phyloP scores from a whole-genome alignment of 2,329 filamentous ascomycete species.

The Curvularia eragrostidis region DNA sequence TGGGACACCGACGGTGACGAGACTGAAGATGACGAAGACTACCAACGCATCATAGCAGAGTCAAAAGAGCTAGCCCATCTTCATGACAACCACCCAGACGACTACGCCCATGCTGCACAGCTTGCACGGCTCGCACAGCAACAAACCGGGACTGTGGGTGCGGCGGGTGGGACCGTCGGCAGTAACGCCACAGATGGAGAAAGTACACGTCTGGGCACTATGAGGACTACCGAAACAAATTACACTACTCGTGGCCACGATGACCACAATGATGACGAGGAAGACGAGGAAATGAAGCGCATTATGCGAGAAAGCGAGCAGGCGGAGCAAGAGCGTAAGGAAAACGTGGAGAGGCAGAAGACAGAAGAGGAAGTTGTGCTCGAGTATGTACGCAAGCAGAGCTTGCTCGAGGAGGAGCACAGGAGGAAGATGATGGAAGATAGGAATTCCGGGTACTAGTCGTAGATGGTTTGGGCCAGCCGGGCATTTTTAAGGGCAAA shows the following conservation, averaged over 20 bases:
- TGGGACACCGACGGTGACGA: conserved; percentile 40
- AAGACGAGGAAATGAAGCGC: conserved; percentile 37
- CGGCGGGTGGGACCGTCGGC: conserved; percentile 16
- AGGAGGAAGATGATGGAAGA: conserved; percentile 21
- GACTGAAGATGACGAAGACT: conserved; percentile 47
- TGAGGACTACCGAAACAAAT: not conserved
- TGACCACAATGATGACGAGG: conserved; percentile 18
- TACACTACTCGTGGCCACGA: not conserved
- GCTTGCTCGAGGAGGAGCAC: conserved; percentile 65
- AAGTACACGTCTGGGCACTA: not conserved
- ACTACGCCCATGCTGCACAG: conserved; percentile 20
- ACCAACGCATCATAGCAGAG: conserved; percentile 46
- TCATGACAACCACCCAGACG: conserved; percentile 28
- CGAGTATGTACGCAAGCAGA: conserved; percentile 80
- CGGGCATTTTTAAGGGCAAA: no score
- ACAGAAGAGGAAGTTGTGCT: conserved; percentile 75
- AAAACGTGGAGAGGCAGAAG: conserved; percentile 52
- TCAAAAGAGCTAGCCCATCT: conserved; percentile 41
- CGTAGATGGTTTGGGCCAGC: not conserved
- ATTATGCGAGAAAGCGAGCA: conserved; percentile 38
- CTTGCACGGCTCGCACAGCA: conserved; percentile 4
- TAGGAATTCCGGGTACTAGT: conserved; percentile 15
- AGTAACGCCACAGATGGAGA: not conserved
- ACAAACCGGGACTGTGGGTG: conserved; percentile 18
- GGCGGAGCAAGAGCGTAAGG: conserved; percentile 50